Evolutionary conservation across 169 alveolate genomes (phyloP), one percentile per base, ranked within the genome.

Genomic region (Babesia ovata): DNA sequence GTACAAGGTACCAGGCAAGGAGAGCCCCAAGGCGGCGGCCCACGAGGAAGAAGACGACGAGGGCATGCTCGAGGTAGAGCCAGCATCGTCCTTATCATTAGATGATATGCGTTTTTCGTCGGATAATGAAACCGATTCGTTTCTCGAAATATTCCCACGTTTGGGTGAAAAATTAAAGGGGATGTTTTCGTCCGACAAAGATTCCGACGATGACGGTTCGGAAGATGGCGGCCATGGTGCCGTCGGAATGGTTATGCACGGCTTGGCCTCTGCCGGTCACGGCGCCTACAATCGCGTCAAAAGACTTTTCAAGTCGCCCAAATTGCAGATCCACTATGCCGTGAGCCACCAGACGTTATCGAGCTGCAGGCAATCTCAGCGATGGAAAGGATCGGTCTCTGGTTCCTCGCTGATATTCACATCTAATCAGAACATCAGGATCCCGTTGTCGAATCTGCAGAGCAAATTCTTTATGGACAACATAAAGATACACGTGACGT

Each of bases 361-460:
- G 17, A 33, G 42, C 61, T 83, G 90, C 54, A 21, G 90, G 33
- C 83, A 74, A 28, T 63, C 82, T 22, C 84, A 59, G 33, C 73
- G 62, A 10, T 83, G 86, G 86, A 22, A 42, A 24, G 90, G 90
- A 14, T 33, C 36, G 26, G 4, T 83, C 78, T 10, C 22, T 17
- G 67, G 46, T 28, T 26, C 48, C 17, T 75, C 90, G 14, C 19
- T 73, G 45, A 22, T 83, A 22, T 83, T 59, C 57, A 70, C 75
- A 10, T 86, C 76, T 26, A 56, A 28, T n/a, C 90, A 74, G 57
- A 54, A 83, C 49, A 24, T 75, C 42, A 61, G 33, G 50, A 11
- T 83, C 16, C 19, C 0, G 4, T 54, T 45, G 44, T 13, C 46
- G 8, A 61, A 45, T 0, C 22, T 83, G 21, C 58, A 46, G 28